phyloP scores from a whole-genome alignment of 208 protist species.

The Crithidia mellificae region DNA sequence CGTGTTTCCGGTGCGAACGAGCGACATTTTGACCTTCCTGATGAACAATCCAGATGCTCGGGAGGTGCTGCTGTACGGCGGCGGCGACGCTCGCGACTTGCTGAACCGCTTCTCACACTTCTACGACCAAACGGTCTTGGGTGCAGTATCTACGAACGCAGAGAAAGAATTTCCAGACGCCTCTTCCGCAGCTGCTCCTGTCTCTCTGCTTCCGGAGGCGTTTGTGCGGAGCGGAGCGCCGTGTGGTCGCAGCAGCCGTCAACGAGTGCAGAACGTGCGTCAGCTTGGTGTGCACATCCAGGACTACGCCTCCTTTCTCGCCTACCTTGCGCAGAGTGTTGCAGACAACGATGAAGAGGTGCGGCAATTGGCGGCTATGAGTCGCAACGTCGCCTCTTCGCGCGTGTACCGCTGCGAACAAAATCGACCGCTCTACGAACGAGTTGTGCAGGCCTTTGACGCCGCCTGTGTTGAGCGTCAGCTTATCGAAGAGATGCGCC shows the following conservation, averaged over 20 bases:
- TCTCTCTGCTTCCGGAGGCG: too few relatives aligned
- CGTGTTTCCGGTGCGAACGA: conserved; percentile 55
- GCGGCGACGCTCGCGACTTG: conserved; percentile 64
- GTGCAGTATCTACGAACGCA: too few relatives aligned
- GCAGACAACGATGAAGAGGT: conserved; percentile 2
- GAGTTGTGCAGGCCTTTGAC: conserved; percentile 24
- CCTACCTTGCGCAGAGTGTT: conserved; percentile 42
- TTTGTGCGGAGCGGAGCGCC: too few relatives aligned
- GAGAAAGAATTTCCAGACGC: too few relatives aligned
- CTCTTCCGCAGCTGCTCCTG: too few relatives aligned
- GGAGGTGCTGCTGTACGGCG: conserved; percentile 41
- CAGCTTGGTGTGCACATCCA: conserved; percentile 83
- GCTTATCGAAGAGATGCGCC: conserved; percentile 9
- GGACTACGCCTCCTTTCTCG: conserved; percentile 56
- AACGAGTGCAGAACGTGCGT: conserved; percentile 29
- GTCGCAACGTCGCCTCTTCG: neutral
- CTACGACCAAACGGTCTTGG: conserved; percentile 46
- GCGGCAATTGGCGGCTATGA: too few relatives aligned
- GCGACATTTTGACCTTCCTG: conserved; percentile 62
- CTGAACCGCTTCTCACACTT: conserved; percentile 57
- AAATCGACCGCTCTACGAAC: conserved; percentile 41
- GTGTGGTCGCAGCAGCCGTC: neutral
- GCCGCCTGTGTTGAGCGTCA: conserved; percentile 12
- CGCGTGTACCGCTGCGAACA: conserved; percentile 10
- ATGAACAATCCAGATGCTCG: conserved; percentile 41